Evolutionary conservation across 2,329 filamentous ascomycete species (phyloP).

Genomic region (Xylariaceae sp.): DNA sequence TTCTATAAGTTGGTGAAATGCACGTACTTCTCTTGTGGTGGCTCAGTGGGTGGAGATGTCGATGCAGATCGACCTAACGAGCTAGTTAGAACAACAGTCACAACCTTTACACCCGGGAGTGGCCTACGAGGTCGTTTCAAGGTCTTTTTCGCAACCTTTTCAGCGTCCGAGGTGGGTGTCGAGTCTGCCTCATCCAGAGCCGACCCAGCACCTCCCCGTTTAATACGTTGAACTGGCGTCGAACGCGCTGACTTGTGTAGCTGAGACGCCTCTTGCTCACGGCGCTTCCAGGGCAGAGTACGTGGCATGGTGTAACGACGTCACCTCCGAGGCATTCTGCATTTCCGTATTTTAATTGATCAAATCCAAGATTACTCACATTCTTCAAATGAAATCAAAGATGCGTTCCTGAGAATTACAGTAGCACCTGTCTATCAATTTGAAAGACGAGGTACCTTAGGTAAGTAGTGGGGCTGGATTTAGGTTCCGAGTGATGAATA

Average conservation of each 20-base stretch:
- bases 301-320: conserved; percentile 56
- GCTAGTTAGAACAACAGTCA: conserved; percentile 9
- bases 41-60: conserved; percentile 59
- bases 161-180: conserved; percentile 16
- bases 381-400: no score
- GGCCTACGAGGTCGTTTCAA: conserved; percentile 22
- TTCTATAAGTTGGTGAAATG: not conserved
- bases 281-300: conserved; percentile 58
- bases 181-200: conserved; percentile 16
- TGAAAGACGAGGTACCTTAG: no score
- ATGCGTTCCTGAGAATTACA: no score
- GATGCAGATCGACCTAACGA: conserved; percentile 49
- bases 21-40: conserved; percentile 54
- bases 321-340: no score
- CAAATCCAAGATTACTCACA: no score
- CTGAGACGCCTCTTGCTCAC: conserved; percentile 27
- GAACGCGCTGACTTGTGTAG: conserved; percentile 19
- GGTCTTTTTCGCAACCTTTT: conserved; percentile 13
- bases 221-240: conserved; percentile 26
- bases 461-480: no score
- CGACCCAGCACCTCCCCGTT: conserved; percentile 18
- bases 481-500: no score
- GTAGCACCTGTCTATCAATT: no score
- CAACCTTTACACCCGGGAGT: not conserved
- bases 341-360: no score